Conservation (phyloP, 1,284 basidiomycete genomes). For the Ustilago bromivora region DNA sequence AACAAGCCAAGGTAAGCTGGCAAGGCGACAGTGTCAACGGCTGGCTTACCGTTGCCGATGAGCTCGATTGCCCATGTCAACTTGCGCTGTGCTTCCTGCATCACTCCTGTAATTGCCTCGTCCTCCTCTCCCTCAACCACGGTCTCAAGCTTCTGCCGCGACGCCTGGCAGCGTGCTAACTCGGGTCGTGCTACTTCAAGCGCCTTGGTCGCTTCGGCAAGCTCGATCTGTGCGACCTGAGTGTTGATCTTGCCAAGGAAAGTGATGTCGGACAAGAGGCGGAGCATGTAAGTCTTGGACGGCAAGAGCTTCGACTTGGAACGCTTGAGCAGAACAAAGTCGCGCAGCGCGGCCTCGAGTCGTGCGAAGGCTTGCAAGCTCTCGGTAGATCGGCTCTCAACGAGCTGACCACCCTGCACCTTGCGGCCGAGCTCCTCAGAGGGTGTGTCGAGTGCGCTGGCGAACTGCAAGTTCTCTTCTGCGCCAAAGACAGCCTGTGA, state of each 20-base stretch:
- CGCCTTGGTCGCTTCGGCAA: constrained; percentile 80
- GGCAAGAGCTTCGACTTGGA: constrained; percentile 95
- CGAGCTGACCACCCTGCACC: constrained; percentile 31
- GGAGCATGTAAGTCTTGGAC: constrained; percentile 90
- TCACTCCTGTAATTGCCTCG: constrained; percentile 75
- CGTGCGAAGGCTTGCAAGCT: constrained; percentile 77
- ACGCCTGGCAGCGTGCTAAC: constrained; percentile 75
- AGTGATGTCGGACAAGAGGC: constrained; percentile 88
- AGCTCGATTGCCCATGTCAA: constrained; percentile 81
- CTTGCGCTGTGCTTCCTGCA: constrained; percentile 71
- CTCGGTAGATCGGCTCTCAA: constrained; percentile 24
- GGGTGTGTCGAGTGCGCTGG: constrained; percentile 50
- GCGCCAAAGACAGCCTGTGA: constrained; percentile 73
- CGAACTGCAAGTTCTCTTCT: constrained; percentile 21
- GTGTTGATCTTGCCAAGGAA: constrained; percentile 88
- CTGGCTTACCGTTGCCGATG: constrained; percentile 79
- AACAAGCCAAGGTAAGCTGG: constrained; percentile 90
- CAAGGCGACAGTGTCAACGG: constrained; percentile 58
- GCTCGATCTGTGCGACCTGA: constrained; percentile 83
- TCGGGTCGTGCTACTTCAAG: constrained; percentile 79
- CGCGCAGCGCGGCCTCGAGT: constrained; percentile 90
- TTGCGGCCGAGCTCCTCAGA: constrained; percentile 46
- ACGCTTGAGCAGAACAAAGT: constrained; percentile 95
- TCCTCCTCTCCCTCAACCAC: constrained; percentile 86
- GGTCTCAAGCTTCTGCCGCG: constrained; percentile 81